Conservation (phyloP, 2,329 filamentous ascomycete species). For the Phaeosphaeriaceae sp. region DNA sequence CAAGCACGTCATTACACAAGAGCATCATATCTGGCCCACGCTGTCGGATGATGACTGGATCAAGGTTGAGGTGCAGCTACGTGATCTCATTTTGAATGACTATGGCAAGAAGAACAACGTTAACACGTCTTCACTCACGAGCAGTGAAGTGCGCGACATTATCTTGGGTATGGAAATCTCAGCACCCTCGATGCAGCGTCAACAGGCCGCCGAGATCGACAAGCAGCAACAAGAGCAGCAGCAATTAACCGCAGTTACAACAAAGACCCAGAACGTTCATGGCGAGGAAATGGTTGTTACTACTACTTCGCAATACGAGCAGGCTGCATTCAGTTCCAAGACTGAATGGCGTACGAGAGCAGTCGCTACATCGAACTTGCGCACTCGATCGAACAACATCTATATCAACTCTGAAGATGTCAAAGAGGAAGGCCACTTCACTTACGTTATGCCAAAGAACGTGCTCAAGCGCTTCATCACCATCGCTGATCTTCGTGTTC, state of each 20-base stretch:
- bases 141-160: conserved; percentile 95
- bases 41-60: conserved; percentile 97
- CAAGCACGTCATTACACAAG: conserved; percentile 97
- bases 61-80: conserved; percentile 96
- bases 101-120: conserved; percentile 99
- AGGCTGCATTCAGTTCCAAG: conserved; percentile 97
- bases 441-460: conserved; percentile 99
- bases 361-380: conserved; percentile 93
- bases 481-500: conserved; percentile 92
- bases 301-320: conserved; percentile 96
- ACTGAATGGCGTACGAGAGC: conserved; percentile 98
- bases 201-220: conserved; percentile 98
- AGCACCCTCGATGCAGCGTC: conserved; percentile 95
- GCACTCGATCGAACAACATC: conserved; percentile 95
- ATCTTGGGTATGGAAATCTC: conserved; percentile 99
- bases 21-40: conserved; percentile 98
- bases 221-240: conserved; percentile 98
- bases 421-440: conserved; percentile 83
- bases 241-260: conserved; percentile 95
- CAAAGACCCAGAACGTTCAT: conserved; percentile 96
- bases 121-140: conserved; percentile 95
- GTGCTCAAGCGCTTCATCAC: conserved; percentile 98
- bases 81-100: conserved; percentile 95
- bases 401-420: conserved; percentile 97
- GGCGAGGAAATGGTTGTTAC: conserved; percentile 98